A percentile compares a stretch with the other conserved stretches of the same genome.
Evolutionary conservation across 2,329 filamentous ascomycete species (phyloP).

Genomic region (Aschersonia sp.): DNA sequence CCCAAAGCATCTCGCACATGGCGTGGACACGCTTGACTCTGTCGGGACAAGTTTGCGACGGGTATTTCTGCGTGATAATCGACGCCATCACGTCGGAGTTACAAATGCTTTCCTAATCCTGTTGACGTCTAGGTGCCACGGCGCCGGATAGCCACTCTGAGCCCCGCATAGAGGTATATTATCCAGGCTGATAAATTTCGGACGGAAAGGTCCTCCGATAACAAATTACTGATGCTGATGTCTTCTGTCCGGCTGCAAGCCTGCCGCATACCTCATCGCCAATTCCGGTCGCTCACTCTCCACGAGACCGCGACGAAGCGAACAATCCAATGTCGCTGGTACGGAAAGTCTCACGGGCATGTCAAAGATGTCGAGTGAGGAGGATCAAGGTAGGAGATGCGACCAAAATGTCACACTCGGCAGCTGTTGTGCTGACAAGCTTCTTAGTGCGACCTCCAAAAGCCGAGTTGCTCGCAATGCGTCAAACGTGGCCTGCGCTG

Average conservation of each 20-base stretch:
- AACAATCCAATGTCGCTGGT: neutral
- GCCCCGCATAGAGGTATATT: neutral
- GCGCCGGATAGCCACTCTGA: neutral
- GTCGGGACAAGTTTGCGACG: neutral
- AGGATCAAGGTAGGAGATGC: neutral
- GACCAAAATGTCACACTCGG: neutral
- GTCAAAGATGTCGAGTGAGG: neutral
- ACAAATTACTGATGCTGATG: neutral
- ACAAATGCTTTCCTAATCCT: neutral
- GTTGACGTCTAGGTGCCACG: neutral
- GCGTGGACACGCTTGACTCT: neutral
- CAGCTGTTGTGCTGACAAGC: neutral
- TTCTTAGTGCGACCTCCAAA: neutral
- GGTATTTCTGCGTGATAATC: neutral
- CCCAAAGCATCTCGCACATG: neutral
- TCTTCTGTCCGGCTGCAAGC: neutral
- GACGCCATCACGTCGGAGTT: neutral
- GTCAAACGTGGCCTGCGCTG: neutral
- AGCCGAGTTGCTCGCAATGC: neutral
- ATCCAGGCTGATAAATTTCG: neutral
- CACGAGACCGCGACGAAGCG: neutral
- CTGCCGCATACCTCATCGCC: neutral
- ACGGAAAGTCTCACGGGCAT: neutral
- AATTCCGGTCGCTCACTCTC: neutral
- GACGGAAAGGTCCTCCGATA: neutral